Conservation (phyloP, 2,329 filamentous ascomycete genomes). For the Sarocladium strictum region DNA sequence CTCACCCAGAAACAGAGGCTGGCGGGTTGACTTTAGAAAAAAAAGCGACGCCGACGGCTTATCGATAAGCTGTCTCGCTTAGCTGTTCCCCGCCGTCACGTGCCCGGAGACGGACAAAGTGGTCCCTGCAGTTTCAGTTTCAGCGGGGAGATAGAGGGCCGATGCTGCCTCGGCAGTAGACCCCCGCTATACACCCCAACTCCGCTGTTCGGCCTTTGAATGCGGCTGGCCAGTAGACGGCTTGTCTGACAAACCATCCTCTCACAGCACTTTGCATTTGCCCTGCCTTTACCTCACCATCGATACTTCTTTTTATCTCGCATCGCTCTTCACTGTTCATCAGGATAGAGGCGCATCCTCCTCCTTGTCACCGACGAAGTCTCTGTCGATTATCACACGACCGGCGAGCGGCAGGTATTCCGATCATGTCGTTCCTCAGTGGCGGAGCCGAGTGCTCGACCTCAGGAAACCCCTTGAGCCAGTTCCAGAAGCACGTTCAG, state of each 20-base stretch:
- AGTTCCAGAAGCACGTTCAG: conserved; percentile 95
- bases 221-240: background rate
- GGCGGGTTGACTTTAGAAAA: background rate
- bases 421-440: conserved; percentile 85
- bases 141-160: conserved; percentile 8
- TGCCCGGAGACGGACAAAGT: conserved; percentile 14
- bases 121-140: conserved; percentile 5
- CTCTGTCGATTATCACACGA: background rate
- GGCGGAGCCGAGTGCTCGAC: conserved; percentile 96
- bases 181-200: conserved; percentile 11
- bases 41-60: background rate
- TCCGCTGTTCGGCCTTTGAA: conserved; percentile 3
- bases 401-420: conserved; percentile 7
- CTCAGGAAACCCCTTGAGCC: conserved; percentile 88
- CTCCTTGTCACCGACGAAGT: background rate
- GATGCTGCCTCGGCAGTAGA: conserved; percentile 14
- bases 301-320: conserved; percentile 8
- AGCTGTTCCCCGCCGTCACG: conserved; percentile 28
- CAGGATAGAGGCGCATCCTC: background rate
- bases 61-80: conserved; percentile 10
- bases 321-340: background rate
- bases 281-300: background rate
- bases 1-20: background rate
- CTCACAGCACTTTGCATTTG: background rate
- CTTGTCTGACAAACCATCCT: conserved; percentile 2